Base-by-base conservation (phyloP, 306 rosid species). In the Begonia peltatifolia region DNA sequence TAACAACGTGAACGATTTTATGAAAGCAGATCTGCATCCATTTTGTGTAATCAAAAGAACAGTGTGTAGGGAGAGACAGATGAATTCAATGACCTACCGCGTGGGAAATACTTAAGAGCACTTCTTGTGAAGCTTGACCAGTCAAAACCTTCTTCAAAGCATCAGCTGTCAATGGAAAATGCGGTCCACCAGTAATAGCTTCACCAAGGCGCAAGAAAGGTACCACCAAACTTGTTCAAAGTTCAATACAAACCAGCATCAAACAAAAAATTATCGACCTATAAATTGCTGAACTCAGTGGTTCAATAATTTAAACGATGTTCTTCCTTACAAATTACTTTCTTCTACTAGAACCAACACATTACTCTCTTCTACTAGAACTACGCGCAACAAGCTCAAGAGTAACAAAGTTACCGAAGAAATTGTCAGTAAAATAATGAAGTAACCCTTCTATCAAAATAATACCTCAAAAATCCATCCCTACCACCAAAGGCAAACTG, bases 121-220 rank as follows among this genome's bases (percentile, higher is more conserved):
- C 81, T 63, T 76, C 88, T 43, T 8, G 42, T 3, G 99, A 90
- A 54, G 99, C 99, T 65, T 83, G 73, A 15, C 94, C 94, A 0
- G 88, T 90, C 41, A 90, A 56, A 63, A 86, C 76, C 63, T 83
- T 86, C 84, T 76, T 81, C 48, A 86, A 63, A 63, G 92, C 99
- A 73, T 86, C 95, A 56, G 94, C 65, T 56, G 94, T 74, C 63
- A 90, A 75, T 25, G 86, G 78, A 69, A 90, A 90, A 78, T 87
- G 92, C 65, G 76, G 65, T 41, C 95, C 81, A n/a, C 92, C 94
- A 9, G 79, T 17, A 68, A 86, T 57, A 49, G 69, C 25, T 83
- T 90, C 95, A 61, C 99, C 99, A 14, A 90, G 60, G 68, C 95
- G 95, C 73, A 90, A 64, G 78, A 83, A 90, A 15, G 99, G 94